Percentiles rank a stretch among this genome's conserved stretches.
Evolutionary conservation across 306 rosid species (phyloP).

Genomic region (Cucurbita argyrosperma): DNA sequence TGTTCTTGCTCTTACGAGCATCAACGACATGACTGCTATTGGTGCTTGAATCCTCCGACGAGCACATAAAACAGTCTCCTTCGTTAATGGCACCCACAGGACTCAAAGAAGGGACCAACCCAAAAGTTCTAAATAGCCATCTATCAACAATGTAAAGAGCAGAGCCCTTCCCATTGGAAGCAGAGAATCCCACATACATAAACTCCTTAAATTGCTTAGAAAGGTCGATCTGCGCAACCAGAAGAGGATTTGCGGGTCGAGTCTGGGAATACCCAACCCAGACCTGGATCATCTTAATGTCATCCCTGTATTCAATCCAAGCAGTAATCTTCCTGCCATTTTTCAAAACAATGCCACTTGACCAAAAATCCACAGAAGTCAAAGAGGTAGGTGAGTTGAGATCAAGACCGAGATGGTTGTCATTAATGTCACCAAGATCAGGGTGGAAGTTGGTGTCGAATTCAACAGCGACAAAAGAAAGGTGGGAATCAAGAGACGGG

Average conservation of each 20-base stretch:
- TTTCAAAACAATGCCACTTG: slow-evolving; percentile 40
- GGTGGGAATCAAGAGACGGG: slow-evolving; percentile 4
- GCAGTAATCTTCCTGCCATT: slow-evolving; percentile 46
- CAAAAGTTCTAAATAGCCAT: slow-evolving; percentile 54
- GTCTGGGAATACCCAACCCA: slow-evolving; percentile 45
- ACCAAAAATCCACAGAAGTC: slow-evolving; percentile 33
- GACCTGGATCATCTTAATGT: slow-evolving; percentile 37
- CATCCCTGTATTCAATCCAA: slow-evolving; percentile 65
- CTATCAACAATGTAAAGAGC: slow-evolving; percentile 29
- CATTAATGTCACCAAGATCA: slow-evolving; percentile 49
- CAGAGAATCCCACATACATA: slow-evolving; percentile 76
- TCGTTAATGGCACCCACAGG: slow-evolving; percentile 33
- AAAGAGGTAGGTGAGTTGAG: slow-evolving; percentile 22
- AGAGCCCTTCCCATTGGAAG: slow-evolving; percentile 58
- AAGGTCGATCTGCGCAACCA: slow-evolving; percentile 47
- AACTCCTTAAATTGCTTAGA: slow-evolving; percentile 37
- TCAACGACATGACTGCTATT: not conserved
- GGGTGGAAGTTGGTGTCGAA: slow-evolving; percentile 60
- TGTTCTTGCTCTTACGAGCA: slow-evolving; percentile 10
- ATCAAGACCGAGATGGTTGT: slow-evolving; percentile 47
- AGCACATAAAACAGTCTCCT: slow-evolving; percentile 58
- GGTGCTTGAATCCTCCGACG: slow-evolving; percentile 18
- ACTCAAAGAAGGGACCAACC: slow-evolving; percentile 14
- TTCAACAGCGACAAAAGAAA: slow-evolving; percentile 57
- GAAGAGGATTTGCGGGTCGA: slow-evolving; percentile 39